Base-by-base conservation (phyloP, 2,329 filamentous ascomycete genomes). In the Juglanconis sp. region DNA sequence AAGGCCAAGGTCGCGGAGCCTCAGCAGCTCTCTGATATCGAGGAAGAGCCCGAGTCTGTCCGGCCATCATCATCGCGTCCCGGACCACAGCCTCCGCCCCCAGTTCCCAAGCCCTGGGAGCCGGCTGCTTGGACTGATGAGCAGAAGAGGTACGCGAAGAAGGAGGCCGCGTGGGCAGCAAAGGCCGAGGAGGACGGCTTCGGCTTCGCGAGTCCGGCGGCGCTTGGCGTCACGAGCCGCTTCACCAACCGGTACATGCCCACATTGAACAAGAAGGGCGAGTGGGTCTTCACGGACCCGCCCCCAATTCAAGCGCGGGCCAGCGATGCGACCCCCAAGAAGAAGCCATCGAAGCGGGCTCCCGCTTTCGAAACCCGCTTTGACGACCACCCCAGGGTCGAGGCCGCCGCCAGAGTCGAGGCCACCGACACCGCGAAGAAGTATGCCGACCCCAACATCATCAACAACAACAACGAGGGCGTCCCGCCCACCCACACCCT, bases 161-260 rank as follows among this genome's bases (percentile, higher is more conserved):
- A 61, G 47, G 59, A 61, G 50, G 50, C 44, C 10, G 17, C 32
- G 31, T 61, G 59, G 59, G 32, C 31, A 4, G 7, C 11, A 10
- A 9, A 31, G 9, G 34, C 30, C 4, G 34, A 9, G 4, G 6
- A 24, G 7, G 11, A 38, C 5, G 34, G 30, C 4, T 52, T 52
- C 34, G 31, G 9, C 49, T 34, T 38, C 38, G 49, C n/a, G 34
- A 24, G 24, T 24, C 24, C 24, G 24, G 24, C 24, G 24, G 24
- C 24, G 3, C 34, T 52, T 11, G 49, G 49, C 3, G 7, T 52
- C n/a, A 15, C 13, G 4, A 38, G 17, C 34, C 15, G 34, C 8
- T 52, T 13, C 15, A 52, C 49, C 8, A 36, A 10, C 34, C 32
- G 49, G 9, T 52, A 24, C 24, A 52, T 24, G 34, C 38, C 34